Evolutionary conservation across 768 basidiomycete species (phyloP).

Genomic region (Suillus tomentosus): DNA sequence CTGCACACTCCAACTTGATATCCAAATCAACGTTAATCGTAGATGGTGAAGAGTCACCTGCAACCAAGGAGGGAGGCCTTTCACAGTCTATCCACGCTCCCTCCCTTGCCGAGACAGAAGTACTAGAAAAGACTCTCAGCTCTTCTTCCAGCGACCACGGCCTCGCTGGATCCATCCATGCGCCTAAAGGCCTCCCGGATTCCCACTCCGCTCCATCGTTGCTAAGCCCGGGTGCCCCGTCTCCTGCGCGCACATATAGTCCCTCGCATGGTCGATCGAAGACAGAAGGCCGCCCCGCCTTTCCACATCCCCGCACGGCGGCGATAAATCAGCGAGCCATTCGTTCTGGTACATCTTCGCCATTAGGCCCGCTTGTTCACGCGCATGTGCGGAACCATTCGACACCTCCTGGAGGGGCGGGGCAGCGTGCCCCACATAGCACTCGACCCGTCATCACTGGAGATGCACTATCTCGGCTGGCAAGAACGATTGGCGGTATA

Average conservation of each 20-base stretch:
- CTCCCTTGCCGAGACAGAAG: slow-evolving; percentile 18
- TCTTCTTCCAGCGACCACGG: slow-evolving; percentile 35
- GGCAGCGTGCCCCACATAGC: slow-evolving; percentile 45
- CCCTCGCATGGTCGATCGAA: slow-evolving; percentile 56
- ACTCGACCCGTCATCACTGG: slow-evolving; percentile 72
- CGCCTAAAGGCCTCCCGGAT: slow-evolving; percentile 44
- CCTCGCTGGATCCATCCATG: slow-evolving; percentile 58
- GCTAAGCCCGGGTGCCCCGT: slow-evolving; percentile 29
- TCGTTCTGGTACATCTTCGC: slow-evolving; percentile 48
- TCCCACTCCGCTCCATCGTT: slow-evolving; percentile 37
- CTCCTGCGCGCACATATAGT: slow-evolving; percentile 32
- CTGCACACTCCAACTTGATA: slow-evolving; percentile 18
- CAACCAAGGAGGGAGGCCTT: slow-evolving; percentile 24
- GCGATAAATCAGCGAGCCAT: slow-evolving; percentile 33
- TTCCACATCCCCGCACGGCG: slow-evolving; percentile 32
- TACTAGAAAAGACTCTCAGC: slow-evolving; percentile 21
- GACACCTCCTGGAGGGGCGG: slow-evolving; percentile 49
- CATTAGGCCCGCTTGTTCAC: slow-evolving; percentile 39
- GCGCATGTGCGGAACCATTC: slow-evolving; percentile 63
- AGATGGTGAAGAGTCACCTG: slow-evolving; percentile 19
- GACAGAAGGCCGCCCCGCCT: slow-evolving; percentile 50
- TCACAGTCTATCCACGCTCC: slow-evolving; percentile 31
- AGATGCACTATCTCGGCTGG: slow-evolving; percentile 68
- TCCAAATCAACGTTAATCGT: slow-evolving; percentile 13
- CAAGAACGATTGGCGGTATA: slow-evolving; percentile 56